phyloP scores from a whole-genome alignment of 495 filamentous ascomycete genomes.

The Penicillium ochrochloron region DNA sequence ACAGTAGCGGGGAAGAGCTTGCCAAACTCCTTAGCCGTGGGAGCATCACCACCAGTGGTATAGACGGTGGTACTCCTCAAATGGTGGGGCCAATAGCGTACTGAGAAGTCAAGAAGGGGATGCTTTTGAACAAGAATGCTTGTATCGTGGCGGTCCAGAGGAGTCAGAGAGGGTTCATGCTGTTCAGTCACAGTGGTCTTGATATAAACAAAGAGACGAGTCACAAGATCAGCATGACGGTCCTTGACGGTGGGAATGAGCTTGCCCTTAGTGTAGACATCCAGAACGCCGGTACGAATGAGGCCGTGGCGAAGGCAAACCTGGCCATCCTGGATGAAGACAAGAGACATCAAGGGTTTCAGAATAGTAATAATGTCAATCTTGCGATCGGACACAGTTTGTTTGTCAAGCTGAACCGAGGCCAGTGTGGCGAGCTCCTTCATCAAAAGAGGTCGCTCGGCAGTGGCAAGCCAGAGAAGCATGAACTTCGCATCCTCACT shows the following conservation, averaged over 20 bases:
- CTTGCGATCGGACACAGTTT: conserved; percentile 30
- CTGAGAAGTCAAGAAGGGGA: conserved; percentile 42
- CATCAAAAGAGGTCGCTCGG: conserved; percentile 36
- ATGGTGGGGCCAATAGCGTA: conserved; percentile 45
- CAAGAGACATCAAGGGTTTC: conserved; percentile 33
- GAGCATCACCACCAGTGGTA: conserved; percentile 31
- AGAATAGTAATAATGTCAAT: conserved; percentile 27
- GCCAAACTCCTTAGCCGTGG: conserved; percentile 35
- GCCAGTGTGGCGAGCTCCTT: conserved; percentile 35
- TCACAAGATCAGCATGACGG: conserved; percentile 37
- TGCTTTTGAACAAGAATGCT: conserved; percentile 25
- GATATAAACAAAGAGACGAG: conserved; percentile 38
- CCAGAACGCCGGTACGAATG: conserved; percentile 36
- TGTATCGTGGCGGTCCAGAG: conserved; percentile 30
- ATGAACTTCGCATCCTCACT: conserved; percentile 35
- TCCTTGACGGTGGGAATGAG: conserved; percentile 35
- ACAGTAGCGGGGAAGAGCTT: conserved; percentile 35
- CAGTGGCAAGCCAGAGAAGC: conserved; percentile 40
- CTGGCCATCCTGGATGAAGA: conserved; percentile 40
- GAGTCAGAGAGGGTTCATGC: conserved; percentile 35
- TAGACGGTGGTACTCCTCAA: conserved; percentile 33
- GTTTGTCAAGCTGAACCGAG: conserved; percentile 37
- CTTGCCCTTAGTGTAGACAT: conserved; percentile 37
- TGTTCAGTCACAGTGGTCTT: conserved; percentile 33
- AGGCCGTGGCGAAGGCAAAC: conserved; percentile 42